Conservation (phyloP, 164 flowering plant genomes). For the Sextonia rubra region DNA sequence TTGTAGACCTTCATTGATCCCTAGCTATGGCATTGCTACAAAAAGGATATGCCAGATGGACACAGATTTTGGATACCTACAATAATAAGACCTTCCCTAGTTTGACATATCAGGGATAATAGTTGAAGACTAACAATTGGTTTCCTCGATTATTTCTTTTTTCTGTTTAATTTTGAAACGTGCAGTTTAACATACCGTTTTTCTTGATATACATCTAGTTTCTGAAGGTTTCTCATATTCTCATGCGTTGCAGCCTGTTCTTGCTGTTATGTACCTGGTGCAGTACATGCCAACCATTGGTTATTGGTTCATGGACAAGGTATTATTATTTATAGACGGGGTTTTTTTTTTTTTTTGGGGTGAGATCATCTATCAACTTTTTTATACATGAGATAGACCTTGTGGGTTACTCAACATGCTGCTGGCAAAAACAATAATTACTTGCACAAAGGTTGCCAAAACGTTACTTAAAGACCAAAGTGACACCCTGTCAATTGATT, state of each 20-base stretch:
- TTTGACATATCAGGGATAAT: too few relatives aligned
- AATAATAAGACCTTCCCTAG: too few relatives aligned
- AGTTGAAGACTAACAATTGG: background rate
- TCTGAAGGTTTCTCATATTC: background rate
- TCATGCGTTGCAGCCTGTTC: slow-evolving; percentile 74
- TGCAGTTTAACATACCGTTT: background rate
- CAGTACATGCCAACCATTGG: slow-evolving; percentile 92
- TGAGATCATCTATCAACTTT: background rate
- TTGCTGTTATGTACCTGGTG: slow-evolving; percentile 89
- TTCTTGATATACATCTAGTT: background rate
- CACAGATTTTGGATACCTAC: too few relatives aligned
- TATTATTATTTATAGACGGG: slow-evolving; percentile 24
- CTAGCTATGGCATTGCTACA: too few relatives aligned
- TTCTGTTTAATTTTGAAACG: background rate
- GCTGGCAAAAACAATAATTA: background rate
- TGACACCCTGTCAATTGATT: too few relatives aligned
- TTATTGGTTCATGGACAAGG: slow-evolving; percentile 98
- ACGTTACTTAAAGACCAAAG: too few relatives aligned
- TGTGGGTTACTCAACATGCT: background rate
- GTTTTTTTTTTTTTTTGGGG: background rate
- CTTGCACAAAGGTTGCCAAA: too few relatives aligned
- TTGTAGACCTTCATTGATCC: too few relatives aligned
- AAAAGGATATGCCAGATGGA: background rate
- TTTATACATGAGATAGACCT: background rate
- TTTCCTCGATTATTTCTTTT: background rate